Evolutionary conservation across 768 basidiomycete species (phyloP).

Genomic region (Collybiopsis confluens): DNA sequence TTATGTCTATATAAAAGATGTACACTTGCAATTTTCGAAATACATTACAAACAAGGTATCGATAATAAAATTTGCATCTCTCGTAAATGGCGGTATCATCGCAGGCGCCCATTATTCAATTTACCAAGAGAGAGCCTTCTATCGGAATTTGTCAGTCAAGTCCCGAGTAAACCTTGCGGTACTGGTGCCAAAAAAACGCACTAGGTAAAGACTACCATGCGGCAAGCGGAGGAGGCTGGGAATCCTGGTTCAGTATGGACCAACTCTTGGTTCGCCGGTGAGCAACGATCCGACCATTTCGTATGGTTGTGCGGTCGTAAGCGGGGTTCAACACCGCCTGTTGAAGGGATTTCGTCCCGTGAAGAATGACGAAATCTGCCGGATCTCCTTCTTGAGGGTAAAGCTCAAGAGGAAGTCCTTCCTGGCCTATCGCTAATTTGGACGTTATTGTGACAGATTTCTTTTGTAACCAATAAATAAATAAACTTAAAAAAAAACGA

Average conservation of each 20-base stretch:
- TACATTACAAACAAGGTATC: too few relatives aligned
- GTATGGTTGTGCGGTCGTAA: constrained; percentile 49
- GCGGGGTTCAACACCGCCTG: constrained; percentile 46
- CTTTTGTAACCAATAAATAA: constrained; percentile 24
- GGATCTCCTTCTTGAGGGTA: constrained; percentile 34
- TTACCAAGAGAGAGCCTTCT: too few relatives aligned
- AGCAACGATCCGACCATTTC: constrained; percentile 39
- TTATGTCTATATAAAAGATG: too few relatives aligned
- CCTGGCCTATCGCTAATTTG: constrained; percentile 43
- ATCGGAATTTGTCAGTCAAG: too few relatives aligned
- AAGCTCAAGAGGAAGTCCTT: constrained; percentile 24
- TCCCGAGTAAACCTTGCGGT: too few relatives aligned
- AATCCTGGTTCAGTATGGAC: constrained; percentile 15
- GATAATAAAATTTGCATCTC: too few relatives aligned
- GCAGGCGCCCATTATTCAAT: too few relatives aligned
- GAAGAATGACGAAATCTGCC: constrained; percentile 59
- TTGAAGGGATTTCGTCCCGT: constrained; percentile 39
- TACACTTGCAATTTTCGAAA: too few relatives aligned
- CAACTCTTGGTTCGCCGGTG: constrained; percentile 29
- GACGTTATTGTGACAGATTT: constrained; percentile 48
- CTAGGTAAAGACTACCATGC: constrained; percentile 3
- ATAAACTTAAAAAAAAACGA: constrained; percentile 2
- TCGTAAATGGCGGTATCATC: too few relatives aligned
- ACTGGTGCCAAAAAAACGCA: too few relatives aligned
- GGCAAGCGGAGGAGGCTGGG: background rate